A percentile compares a stretch with the other conserved stretches of the same genome.
Conservation (phyloP, 306 rosid genomes). For the Mucuna pruriens region DNA sequence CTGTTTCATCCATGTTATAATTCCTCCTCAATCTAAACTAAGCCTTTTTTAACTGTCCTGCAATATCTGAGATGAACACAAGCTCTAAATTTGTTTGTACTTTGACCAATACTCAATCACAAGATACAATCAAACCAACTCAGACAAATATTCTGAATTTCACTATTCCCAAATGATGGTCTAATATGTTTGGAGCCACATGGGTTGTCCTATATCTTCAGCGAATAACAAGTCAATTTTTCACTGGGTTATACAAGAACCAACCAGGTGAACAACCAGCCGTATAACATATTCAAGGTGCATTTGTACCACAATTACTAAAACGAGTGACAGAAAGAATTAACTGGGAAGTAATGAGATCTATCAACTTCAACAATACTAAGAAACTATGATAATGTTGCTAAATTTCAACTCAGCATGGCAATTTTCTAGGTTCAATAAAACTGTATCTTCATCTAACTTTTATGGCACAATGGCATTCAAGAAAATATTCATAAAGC, state of each 20-base stretch:
- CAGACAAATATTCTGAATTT: not conserved
- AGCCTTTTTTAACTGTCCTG: not conserved
- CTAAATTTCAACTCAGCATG: not conserved
- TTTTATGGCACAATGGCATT: not conserved
- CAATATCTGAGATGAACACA: not conserved
- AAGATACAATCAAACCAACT: not conserved
- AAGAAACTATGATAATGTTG: not conserved
- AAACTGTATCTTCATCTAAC: not conserved
- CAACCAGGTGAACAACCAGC: not conserved
- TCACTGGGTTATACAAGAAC: not conserved
- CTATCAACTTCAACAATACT: not conserved
- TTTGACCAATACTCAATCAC: not conserved
- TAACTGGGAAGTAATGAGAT: not conserved
- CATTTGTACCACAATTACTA: not conserved
- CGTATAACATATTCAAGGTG: not conserved
- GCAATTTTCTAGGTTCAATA: not conserved
- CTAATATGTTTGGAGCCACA: not conserved
- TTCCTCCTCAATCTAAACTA: not conserved
- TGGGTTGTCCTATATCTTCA: not conserved
- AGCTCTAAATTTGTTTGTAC: not conserved
- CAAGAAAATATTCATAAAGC: not conserved
- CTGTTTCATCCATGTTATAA: not conserved
- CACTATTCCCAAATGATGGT: not conserved
- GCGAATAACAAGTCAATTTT: not conserved
- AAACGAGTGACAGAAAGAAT: not conserved